Percentiles rank a stretch among this genome's conserved stretches.
Evolutionary conservation across 352 stramenopile species (phyloP).

Genomic region (Blastocystis sp.): DNA sequence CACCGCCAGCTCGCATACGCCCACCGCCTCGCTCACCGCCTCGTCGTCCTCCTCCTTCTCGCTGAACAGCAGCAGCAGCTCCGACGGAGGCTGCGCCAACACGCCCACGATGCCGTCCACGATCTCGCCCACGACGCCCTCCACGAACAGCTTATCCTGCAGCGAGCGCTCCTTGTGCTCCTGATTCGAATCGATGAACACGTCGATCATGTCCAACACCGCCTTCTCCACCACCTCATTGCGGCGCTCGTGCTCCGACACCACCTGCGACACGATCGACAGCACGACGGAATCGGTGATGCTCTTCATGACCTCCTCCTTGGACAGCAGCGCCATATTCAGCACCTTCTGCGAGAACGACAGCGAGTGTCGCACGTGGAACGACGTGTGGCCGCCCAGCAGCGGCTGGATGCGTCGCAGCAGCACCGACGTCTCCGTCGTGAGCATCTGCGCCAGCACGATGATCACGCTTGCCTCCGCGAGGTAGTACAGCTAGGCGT

Average conservation of each 20-base stretch:
- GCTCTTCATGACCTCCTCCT: neutral
- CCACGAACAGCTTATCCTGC: slow-evolving; percentile 18
- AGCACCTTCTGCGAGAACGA: neutral
- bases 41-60: neutral
- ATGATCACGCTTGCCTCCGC: neutral
- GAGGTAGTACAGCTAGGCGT: slow-evolving; percentile 29
- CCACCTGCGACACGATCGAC: neutral
- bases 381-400: neutral
- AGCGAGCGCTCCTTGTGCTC: slow-evolving; percentile 9
- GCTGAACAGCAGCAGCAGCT: neutral
- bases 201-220: neutral
- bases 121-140: neutral
- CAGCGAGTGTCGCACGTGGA: too few species aligned
- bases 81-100: neutral
- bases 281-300: neutral
- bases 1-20: neutral
- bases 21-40: neutral
- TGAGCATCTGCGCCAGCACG: neutral
- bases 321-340: neutral
- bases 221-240: neutral
- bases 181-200: neutral
- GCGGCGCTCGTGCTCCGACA: neutral
- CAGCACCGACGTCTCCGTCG: neutral
- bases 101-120: slow-evolving; percentile 14
- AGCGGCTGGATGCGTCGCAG: neutral